A percentile compares a stretch with the other conserved stretches of the same genome.
These are phyloP conservation scores for Auriscalpium orientale DNA, from an alignment of 768 basidiomycete genomes.

Conservation along the genomic window DNA sequence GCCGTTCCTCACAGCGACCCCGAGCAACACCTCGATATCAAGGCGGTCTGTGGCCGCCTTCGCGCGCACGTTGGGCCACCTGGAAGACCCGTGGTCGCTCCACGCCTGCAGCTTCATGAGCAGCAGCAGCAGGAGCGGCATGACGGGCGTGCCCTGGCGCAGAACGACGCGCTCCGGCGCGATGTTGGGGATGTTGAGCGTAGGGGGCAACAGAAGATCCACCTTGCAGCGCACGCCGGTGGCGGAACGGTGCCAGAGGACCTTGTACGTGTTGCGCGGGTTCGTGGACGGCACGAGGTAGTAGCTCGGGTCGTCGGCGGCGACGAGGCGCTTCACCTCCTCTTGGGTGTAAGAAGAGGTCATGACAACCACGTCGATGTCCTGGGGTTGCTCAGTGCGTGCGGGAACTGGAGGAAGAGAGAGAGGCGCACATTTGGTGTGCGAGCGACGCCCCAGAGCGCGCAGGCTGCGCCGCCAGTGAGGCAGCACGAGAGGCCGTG, in stretches of 20 bases:
- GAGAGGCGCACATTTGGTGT: slow-evolving; percentile 14
- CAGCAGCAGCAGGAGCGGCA: slow-evolving; percentile 24
- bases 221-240: slow-evolving; percentile 20
- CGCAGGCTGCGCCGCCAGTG: slow-evolving; percentile 18
- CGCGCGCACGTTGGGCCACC: slow-evolving; percentile 22
- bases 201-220: slow-evolving; percentile 26
- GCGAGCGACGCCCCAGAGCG: slow-evolving; percentile 16
- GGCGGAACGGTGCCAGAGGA: slow-evolving; percentile 31
- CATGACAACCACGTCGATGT: slow-evolving; percentile 40
- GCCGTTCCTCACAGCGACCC: slow-evolving; percentile 18
- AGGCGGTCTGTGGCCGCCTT: slow-evolving; percentile 33
- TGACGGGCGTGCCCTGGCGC: slow-evolving; percentile 17
- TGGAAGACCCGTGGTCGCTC: slow-evolving; percentile 23
- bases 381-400: slow-evolving; percentile 23
- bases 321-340: slow-evolving; percentile 33
- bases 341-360: slow-evolving; percentile 27
- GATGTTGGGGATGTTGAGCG: slow-evolving; percentile 21
- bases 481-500: slow-evolving; percentile 16
- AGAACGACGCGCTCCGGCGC: slow-evolving; percentile 3
- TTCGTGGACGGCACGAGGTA: slow-evolving; percentile 31
- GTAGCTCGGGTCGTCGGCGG: slow-evolving; percentile 25
- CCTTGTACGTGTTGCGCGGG: slow-evolving; percentile 32
- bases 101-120: slow-evolving; percentile 28
- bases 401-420: not conserved
- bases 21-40: slow-evolving; percentile 36